Base-by-base conservation (phyloP, 2,329 filamentous ascomycete genomes). In the Aspergillus tubingensis region DNA sequence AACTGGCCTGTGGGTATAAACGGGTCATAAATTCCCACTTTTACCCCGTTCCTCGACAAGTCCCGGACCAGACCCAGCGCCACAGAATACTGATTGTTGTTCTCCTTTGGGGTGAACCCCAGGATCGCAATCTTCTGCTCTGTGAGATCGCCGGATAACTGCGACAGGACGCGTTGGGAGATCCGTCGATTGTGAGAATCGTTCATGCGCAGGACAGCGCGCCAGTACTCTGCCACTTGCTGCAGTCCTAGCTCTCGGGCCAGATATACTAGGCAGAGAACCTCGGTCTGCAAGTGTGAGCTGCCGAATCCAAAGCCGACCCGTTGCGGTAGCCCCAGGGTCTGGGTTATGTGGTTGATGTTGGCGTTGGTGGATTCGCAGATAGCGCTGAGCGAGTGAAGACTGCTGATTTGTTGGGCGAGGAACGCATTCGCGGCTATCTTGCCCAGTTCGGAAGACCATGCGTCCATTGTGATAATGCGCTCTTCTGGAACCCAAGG, bases 401-500 rank as follows among this genome's bases (percentile, higher is more conserved):
- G 43, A 25, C 55, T 58, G 48, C 52, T 62, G 4, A 65, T 63
- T 59, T 67, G 65, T 36, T 68, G 66, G 3, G 65, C 60, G 1
- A 67, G 50, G 7, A 64, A 39, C 3, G 65, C 65, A 17, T 61
- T 63, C 0, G 58, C 57, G 0, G 57, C 60, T 2, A 68, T 57
- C n/a, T 62, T 61, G 10, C 63, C 62, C 1, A 68, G 49, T 21
- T 68, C 66, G 0, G 63, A 55, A 0, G 65, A 67, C 61, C 62
- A 68, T 13, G 66, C 66, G 32, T 68, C 66, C 66, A 68, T 68
- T 23, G 66, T 67, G 25, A 68, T 54, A 10, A 68, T 63, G 11
- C 59, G 59, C 8, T 68, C 64, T 8, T 65, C 61, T 0, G 64
- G 47, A 3, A 68, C 47, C 56, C 62, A 68, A 0, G 66, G 44